Conservation (phyloP, 768 basidiomycete species). For the Tephrocybe sp. region DNA sequence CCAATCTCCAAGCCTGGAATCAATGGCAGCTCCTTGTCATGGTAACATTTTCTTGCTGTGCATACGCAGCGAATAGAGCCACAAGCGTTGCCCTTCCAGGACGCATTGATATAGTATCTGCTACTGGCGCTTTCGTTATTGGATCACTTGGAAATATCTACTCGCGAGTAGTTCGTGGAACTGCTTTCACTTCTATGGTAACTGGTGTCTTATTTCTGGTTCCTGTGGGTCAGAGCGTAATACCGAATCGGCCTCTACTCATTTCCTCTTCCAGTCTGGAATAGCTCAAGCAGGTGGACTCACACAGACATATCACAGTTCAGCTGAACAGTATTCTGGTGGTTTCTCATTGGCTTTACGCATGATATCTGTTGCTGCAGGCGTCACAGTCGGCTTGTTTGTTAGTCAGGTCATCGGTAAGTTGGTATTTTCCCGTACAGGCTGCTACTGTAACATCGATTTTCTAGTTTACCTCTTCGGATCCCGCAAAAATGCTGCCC, state of each 20-base stretch:
- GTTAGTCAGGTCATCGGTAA: slow-evolving; percentile 68
- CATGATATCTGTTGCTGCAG: slow-evolving; percentile 84
- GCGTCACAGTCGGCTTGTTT: slow-evolving; percentile 84
- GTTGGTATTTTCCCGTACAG: slow-evolving; percentile 10
- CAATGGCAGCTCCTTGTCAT: slow-evolving; percentile 75
- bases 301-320: slow-evolving; percentile 56
- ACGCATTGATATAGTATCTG: slow-evolving; percentile 73
- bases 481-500: slow-evolving; percentile 66
- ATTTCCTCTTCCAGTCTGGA: slow-evolving; percentile 49
- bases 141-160: slow-evolving; percentile 84
- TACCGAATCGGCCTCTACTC: background rate
- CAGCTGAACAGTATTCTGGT: slow-evolving; percentile 69
- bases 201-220: slow-evolving; percentile 90
- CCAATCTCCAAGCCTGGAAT: slow-evolving; percentile 71
- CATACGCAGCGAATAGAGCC: slow-evolving; percentile 69
- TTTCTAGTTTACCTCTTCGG: slow-evolving; percentile 69
- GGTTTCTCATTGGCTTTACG: slow-evolving; percentile 79
- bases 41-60: slow-evolving; percentile 75
- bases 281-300: slow-evolving; percentile 76
- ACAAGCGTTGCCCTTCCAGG: slow-evolving; percentile 62
- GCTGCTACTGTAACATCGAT: background rate
- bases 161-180: slow-evolving; percentile 71
- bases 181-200: slow-evolving; percentile 91
- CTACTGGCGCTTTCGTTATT: slow-evolving; percentile 75
- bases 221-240: slow-evolving; percentile 53